Conservation (phyloP, 352 stramenopile species). For the Phytopythium sindhum region DNA sequence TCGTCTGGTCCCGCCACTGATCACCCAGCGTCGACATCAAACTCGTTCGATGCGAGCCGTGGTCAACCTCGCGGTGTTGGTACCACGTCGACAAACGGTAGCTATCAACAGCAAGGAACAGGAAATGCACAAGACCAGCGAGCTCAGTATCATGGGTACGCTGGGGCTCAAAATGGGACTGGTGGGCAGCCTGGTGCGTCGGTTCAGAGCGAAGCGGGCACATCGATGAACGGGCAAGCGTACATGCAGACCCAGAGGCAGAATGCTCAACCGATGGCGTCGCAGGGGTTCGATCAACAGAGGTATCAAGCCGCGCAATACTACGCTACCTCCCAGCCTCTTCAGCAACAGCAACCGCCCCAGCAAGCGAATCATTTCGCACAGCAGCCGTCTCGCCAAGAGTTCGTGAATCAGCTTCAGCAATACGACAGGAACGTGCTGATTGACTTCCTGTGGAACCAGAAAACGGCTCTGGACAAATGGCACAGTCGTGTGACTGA, state of each 20-base stretch:
- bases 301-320: constrained; percentile 13
- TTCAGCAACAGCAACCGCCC: constrained; percentile 15
- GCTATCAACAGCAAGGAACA: background rate
- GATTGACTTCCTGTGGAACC: constrained; percentile 75
- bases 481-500: constrained; percentile 56
- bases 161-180: background rate
- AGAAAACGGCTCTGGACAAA: constrained; percentile 53
- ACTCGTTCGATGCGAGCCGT: background rate
- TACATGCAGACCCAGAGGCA: background rate
- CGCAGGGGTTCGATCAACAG: constrained; percentile 7
- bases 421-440: constrained; percentile 61
- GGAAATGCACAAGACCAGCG: background rate
- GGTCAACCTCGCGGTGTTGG: background rate
- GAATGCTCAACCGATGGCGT: background rate
- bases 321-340: constrained; percentile 12
- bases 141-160: background rate
- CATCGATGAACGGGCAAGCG: background rate
- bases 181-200: background rate
- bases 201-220: background rate
- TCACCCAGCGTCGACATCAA: background rate
- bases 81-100: background rate
- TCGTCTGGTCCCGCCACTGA: background rate
- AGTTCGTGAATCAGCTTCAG: constrained; percentile 68
- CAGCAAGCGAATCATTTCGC: constrained; percentile 28
- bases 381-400: constrained; percentile 37